Base-by-base conservation (phyloP, 305 asterid genomes). In the Fraxinus latifolia region DNA sequence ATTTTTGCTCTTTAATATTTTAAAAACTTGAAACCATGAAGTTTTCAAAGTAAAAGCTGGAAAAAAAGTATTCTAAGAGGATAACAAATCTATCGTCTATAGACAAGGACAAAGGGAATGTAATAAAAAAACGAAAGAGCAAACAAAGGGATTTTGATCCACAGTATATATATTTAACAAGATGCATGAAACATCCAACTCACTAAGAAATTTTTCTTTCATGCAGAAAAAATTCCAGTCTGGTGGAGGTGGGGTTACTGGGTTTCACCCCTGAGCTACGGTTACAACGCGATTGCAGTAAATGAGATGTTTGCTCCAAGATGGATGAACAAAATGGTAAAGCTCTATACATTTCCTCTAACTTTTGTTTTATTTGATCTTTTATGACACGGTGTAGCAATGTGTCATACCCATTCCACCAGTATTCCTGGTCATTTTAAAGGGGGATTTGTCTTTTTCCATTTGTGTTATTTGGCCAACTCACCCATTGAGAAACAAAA, bases 161-260 rank as follows among this genome's bases (percentile, higher is more conserved):
- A 14, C 25, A 1, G 76, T 70, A 70, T 67, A 53, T 34, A 3
- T 60, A 33, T 32, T 9, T 34, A 44, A 79, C 33, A 31, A 74
- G 14, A 55, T 23, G 25, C 55, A 19, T 31, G 6, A 17, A 27
- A 12, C 42, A 15, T 70, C 23, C 9, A 70, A 70, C 34, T n/a
- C 39, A 32, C 25, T 70, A 7, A 4, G 39, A 77, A 78, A 9
- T 78, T 70, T 36, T 70, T 82, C n/a, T 29, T 37, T 75, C 53
- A 47, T 77, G 36, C 85, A 89, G 92, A 79, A 72, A 11, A 80
- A 82, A 83, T 89, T 81, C 92, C 91, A 19, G 85, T 77, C 65
- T 89, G 92, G 92, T 89, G 91, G 92, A 79, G 86, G n/a, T 89
- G 92, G 92, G 91, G 82, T 7, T 82, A 80, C 74, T 89, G 92